A percentile compares a stretch with the other conserved stretches of the same genome.
These are phyloP conservation scores for Kodamaea sp. DNA, from an alignment of 1,139 yeast species.

Conservation along the genomic window DNA sequence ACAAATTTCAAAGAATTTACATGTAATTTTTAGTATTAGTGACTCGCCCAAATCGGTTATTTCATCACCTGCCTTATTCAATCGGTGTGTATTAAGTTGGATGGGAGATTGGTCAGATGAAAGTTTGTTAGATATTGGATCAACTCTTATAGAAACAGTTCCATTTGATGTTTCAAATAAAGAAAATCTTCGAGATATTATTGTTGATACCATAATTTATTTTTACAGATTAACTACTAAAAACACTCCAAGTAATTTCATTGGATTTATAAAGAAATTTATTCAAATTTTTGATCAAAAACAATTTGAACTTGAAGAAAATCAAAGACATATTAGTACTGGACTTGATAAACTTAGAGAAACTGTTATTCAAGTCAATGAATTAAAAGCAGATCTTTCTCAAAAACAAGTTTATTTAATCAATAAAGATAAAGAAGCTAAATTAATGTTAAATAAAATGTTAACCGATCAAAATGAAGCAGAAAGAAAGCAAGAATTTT, in stretches of 20 bases:
- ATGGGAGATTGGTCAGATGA: slow-evolving; percentile 76
- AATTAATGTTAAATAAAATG: slow-evolving; percentile 68
- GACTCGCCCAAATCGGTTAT: slow-evolving; percentile 50
- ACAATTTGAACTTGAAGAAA: slow-evolving; percentile 53
- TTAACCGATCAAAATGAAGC: slow-evolving; percentile 89
- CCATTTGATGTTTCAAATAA: slow-evolving; percentile 50
- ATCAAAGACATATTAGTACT: slow-evolving; percentile 65
- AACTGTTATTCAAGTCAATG: slow-evolving; percentile 70
- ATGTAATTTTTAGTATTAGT: slow-evolving; percentile 76
- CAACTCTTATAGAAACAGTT: slow-evolving; percentile 35
- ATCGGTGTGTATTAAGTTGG: slow-evolving; percentile 87
- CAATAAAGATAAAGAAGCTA: slow-evolving; percentile 65
- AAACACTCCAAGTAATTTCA: slow-evolving; percentile 56
- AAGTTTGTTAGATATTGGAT: slow-evolving; percentile 51
- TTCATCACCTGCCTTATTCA: slow-evolving; percentile 87
- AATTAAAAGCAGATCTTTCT: slow-evolving; percentile 52
- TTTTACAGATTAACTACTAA: slow-evolving; percentile 36
- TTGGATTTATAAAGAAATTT: slow-evolving; percentile 53
- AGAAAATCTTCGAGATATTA: slow-evolving; percentile 38
- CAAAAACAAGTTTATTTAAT: slow-evolving; percentile 49
- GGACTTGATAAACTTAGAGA: slow-evolving; percentile 79
- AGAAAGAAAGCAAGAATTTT: slow-evolving; percentile 84
- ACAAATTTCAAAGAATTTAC: slow-evolving; percentile 68
- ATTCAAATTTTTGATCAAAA: slow-evolving; percentile 38
- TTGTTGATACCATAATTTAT: slow-evolving; percentile 45